These are phyloP conservation scores for Sarocladium strictum DNA, from an alignment of 2,329 filamentous ascomycete genomes.

Conservation along the genomic window DNA sequence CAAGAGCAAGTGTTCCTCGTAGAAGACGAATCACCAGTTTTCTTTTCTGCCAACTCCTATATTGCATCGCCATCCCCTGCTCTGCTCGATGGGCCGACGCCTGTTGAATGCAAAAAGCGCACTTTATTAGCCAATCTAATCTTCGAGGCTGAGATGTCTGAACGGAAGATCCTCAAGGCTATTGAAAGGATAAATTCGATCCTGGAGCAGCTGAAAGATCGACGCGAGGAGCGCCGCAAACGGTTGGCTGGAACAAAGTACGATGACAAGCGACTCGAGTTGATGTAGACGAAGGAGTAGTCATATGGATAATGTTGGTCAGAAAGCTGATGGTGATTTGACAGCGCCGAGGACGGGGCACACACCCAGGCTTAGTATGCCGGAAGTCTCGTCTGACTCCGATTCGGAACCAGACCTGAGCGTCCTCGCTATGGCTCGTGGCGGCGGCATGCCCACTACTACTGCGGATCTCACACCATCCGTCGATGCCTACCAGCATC, in stretches of 20 bases:
- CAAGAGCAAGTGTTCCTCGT: too few species aligned
- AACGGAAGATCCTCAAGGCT: background rate
- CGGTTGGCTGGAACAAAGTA: background rate
- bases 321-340: background rate
- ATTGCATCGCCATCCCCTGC: too few species aligned
- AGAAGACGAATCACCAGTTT: too few species aligned
- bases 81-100: too few species aligned
- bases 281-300: too few species aligned
- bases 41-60: too few species aligned
- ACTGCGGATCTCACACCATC: background rate
- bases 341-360: constrained; percentile 22
- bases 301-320: too few species aligned
- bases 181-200: background rate
- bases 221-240: background rate
- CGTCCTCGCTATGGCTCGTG: constrained; percentile 28
- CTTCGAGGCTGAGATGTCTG: background rate
- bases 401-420: constrained; percentile 32
- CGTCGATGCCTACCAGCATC: constrained; percentile 7
- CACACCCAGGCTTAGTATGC: constrained; percentile 30
- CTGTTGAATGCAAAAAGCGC: too few species aligned
- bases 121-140: too few species aligned
- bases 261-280: background rate
- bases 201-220: background rate
- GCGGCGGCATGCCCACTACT: constrained; percentile 12
- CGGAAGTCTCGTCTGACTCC: constrained; percentile 26